Evolutionary conservation across 1,284 basidiomycete genomes (phyloP), one percentile per base, ranked within the genome.

Genomic region (Tylopilus sp.): DNA sequence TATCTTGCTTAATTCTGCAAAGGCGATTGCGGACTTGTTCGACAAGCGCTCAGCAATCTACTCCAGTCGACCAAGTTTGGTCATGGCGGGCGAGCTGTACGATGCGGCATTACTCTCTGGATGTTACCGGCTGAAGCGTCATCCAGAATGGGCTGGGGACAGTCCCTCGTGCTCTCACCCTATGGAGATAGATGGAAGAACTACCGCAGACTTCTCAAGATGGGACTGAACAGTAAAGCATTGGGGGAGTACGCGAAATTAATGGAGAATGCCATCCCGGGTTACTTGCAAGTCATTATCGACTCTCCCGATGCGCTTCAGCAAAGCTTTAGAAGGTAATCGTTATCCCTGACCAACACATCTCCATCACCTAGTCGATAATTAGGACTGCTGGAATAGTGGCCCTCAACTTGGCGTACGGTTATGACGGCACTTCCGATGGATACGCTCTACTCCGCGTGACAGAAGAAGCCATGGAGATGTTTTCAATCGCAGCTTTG

Each of bases 121-220:
- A 19, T n/a, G 52, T 53, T 53, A 5, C 27, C 13, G 21, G 25
- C 60, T 39, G 35, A 62, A 29, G n/a, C 50, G 19, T 12, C 21
- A 33, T 53, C 35, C 25, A 62, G 60, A 39, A 62, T 62, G 60
- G 60, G 60, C 19, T 62, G 60, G 60, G 60, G 50, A 33, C 27
- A 62, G 48, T 62, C 60, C 35, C 60, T 62, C 50, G 60, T 62
- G 17, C 60, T 62, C 48, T 62, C 60, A 23, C 60, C 60, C 8
- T 62, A 62, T 33, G 60, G 60, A 9, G 60, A 62, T 12, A 62
- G 29, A 53, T 62, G 60, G 60, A 62, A 62, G 17, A 62, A 62
- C 37, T 62, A 62, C 12, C 60, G 60, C 9, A 62, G 60, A 50
- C 60, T 62, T 37, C 60, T 62, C 33, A 62, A 53, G 29, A 53